A percentile compares a stretch with the other conserved stretches of the same genome.
phyloP scores from a whole-genome alignment of 2,329 filamentous ascomycete species.

The Geoglossum cookeanum region DNA sequence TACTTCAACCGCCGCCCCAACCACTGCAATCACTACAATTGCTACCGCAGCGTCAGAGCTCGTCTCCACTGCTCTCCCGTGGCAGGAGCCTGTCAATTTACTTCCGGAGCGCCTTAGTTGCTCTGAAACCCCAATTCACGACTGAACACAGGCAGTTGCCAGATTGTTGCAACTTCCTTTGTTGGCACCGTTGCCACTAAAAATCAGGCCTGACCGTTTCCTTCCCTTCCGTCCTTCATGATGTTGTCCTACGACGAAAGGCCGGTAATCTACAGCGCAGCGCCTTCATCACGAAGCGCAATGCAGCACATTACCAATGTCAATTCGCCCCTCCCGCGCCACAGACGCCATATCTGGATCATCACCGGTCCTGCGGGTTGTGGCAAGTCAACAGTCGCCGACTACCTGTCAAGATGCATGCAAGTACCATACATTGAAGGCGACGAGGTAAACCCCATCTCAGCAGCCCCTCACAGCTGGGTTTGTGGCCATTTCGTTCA shows the following conservation, averaged over 20 bases:
- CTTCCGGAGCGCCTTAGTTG: background rate
- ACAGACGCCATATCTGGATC: constrained; percentile 54
- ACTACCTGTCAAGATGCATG: constrained; percentile 41
- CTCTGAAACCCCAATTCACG: background rate
- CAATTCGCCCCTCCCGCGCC: background rate
- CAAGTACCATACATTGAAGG: constrained; percentile 56
- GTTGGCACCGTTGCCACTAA: background rate
- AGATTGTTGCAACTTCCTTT: background rate
- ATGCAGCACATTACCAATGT: background rate
- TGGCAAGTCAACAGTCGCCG: constrained; percentile 59
- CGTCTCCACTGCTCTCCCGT: no score
- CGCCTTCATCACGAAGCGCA: constrained; percentile 1
- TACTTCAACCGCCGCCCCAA: no score
- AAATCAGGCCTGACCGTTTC: background rate
- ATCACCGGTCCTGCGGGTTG: constrained; percentile 64
- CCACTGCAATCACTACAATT: background rate
- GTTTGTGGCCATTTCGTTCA: background rate
- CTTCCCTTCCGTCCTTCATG: background rate
- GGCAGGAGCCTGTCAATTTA: background rate
- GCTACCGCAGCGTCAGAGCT: background rate
- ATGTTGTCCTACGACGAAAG: constrained; percentile 5
- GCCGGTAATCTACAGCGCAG: background rate
- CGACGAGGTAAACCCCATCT: constrained; percentile 40
- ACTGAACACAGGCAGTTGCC: background rate
- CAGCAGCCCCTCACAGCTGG: background rate